Conservation (phyloP, 805 yeast species). For the Isabelozyma gotoi region DNA sequence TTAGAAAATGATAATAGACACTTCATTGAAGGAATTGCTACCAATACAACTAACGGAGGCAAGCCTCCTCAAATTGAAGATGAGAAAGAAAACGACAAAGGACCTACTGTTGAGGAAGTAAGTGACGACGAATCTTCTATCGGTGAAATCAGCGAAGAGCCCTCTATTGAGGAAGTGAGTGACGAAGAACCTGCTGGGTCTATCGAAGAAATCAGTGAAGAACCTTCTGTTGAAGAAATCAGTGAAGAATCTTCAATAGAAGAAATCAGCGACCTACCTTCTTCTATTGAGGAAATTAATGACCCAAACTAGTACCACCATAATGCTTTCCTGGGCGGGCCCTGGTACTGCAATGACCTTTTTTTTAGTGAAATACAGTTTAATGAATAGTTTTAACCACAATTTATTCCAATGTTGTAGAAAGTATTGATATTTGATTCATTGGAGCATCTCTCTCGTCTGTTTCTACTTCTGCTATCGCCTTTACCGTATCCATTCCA, state of each 20-base stretch:
- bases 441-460: slow-evolving; percentile 18
- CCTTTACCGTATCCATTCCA: slow-evolving; percentile 19
- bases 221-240: background rate
- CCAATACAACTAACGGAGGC: background rate
- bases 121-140: background rate
- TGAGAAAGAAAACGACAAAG: background rate
- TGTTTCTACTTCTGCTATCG: slow-evolving; percentile 16
- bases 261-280: too few species aligned
- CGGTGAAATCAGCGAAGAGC: too few species aligned
- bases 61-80: background rate
- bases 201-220: background rate
- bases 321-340: too few species aligned
- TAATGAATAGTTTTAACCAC: background rate
- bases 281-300: too few species aligned
- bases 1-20: background rate
- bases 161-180: background rate
- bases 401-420: slow-evolving; percentile 12
- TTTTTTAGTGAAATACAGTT: too few species aligned
- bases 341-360: too few species aligned
- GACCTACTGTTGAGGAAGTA: background rate
- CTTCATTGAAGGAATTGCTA: slow-evolving; percentile 1
- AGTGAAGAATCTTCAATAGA: background rate
- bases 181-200: background rate
- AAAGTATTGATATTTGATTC: slow-evolving; percentile 18
- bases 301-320: too few species aligned